Base-by-base conservation (phyloP, 2,329 filamentous ascomycete genomes). In the Colletotrichum scovillei region DNA sequence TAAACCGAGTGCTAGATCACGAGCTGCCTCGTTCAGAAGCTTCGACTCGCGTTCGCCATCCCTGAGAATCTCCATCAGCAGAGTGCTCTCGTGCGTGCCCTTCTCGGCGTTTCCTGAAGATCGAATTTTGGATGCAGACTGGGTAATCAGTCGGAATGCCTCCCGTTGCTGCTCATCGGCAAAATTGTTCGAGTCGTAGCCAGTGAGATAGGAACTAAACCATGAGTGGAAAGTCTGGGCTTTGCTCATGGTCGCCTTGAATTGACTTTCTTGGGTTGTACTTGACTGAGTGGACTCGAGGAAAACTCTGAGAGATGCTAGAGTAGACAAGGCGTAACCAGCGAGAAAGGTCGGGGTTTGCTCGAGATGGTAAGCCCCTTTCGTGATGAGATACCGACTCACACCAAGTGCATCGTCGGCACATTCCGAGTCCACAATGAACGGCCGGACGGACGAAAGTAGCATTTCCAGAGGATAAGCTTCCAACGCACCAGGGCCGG, bases 381-480 rank as follows among this genome's bases (percentile, higher is more conserved):
- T 88, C 6, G 89, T 86, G 16, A 98, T 86, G 1, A 99, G 88
- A 81, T 97, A 98, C 80, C 95, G 93, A 73, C 94, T 91, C 42
- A 99, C 89, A 0, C 95, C 96, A 57, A 98, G 87, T 1, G 94
- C 92, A 84, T 99, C 97, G 79, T 98, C 94, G 11, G 95, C 94
- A 81, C 96, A 98, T 79, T 97, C 93, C 0, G 92, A 88, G 76
- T 98, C 93, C 1, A 92, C 92, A 6, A 98, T 86, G 76, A 95
- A 97, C 0, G 92, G 91, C 11, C 93, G 89, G 24, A 98, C 86
- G 1, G 93, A 92, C 78, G 95, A 94, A 1, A 99, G 87, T 0
- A 97, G 87, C 94, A 98, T 97, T 81, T 99, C 94, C 16, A 98
- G 82, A 12, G 95, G 94, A 79, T 98, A 98, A 0, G 93, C 93